Base-by-base conservation (phyloP, 768 basidiomycete genomes). In the Cytidiella melzeri region DNA sequence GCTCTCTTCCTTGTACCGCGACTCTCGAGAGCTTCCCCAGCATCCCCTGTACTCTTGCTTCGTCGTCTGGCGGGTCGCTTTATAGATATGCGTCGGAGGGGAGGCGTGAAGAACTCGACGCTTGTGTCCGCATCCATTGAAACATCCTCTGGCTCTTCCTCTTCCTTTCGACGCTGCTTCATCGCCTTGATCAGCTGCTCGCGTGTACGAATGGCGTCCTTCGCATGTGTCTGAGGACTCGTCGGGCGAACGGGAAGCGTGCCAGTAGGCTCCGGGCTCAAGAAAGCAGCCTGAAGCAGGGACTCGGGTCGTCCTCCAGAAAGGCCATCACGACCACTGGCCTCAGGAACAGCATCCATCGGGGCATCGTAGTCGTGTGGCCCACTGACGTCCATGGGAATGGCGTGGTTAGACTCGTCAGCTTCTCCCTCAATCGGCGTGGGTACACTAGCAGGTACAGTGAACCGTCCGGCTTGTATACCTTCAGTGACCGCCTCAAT, bases 21-120 rank as follows among this genome's bases (percentile, higher is more conserved):
- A 4, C 66, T 65, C 20, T 63, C 60, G 40, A 73, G 53, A 41
- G 55, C 45, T 15, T 73, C 69, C 40, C 83, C 76, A 2, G 78
- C 81, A 62, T 90, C 90, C 7, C 84, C 81, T 1, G 86, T 89
- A 59, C 86, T 91, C 74, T 81, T 78, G 63, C 86, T 93, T 47
- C 86, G 72, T 55, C 87, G 70, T 47, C 77, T 70, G 47, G 73
- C 79, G 10, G 81, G 80, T 36, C 30, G 30, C 15, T 34, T 34
- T 34, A 34, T 34, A 34, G 30, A 34, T 25, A 27, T 19, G 3
- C 24, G 39, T n/a, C n/a, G n/a, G 3, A 38, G 23, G 6, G 39
- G 47, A 19, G 47, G 26, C 11, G 25, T 27, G 39, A 42, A 48
- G 18, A 39, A 48, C 23, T 48, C 52, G 25, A 36, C 28, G 1